Evolutionary conservation across 495 filamentous ascomycete species (phyloP).

Genomic region (Xylaria palmicola): DNA sequence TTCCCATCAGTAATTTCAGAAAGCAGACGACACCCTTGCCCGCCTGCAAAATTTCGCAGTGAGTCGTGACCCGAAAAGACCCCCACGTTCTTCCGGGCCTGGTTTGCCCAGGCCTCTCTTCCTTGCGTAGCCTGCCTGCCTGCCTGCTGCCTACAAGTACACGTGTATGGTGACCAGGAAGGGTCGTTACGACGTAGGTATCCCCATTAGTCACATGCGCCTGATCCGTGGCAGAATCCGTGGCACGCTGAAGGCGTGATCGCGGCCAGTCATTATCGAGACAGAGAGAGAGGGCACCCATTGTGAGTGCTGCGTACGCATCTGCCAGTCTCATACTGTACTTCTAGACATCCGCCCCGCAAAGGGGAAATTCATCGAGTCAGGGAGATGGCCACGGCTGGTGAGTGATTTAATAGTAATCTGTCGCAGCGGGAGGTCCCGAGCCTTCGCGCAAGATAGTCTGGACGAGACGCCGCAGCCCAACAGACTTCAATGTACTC

Average conservation of each 20-base stretch:
- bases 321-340: neutral
- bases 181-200: neutral
- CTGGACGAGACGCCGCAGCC: neutral
- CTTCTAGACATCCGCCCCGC: neutral
- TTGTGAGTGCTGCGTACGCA: neutral
- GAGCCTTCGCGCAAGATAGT: neutral
- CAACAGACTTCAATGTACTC: neutral
- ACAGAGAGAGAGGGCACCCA: neutral
- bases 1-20: constrained; percentile 7
- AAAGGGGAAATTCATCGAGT: neutral
- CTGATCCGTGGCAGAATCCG: neutral
- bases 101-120: no score
- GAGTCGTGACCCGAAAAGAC: neutral
- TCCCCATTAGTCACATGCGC: neutral
- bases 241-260: neutral
- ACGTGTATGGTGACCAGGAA: neutral
- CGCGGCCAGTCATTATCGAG: neutral
- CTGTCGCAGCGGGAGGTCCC: neutral
- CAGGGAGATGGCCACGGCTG: neutral
- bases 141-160: neutral
- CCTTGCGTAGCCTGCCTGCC: no score
- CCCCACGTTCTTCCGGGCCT: no score
- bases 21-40: constrained; percentile 2
- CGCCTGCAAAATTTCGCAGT: constrained; percentile 3
- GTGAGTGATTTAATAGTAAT: constrained; percentile 11